Evolutionary conservation across 1,284 basidiomycete species (phyloP).

Genomic region (Rhodotorula mucilaginosa): DNA sequence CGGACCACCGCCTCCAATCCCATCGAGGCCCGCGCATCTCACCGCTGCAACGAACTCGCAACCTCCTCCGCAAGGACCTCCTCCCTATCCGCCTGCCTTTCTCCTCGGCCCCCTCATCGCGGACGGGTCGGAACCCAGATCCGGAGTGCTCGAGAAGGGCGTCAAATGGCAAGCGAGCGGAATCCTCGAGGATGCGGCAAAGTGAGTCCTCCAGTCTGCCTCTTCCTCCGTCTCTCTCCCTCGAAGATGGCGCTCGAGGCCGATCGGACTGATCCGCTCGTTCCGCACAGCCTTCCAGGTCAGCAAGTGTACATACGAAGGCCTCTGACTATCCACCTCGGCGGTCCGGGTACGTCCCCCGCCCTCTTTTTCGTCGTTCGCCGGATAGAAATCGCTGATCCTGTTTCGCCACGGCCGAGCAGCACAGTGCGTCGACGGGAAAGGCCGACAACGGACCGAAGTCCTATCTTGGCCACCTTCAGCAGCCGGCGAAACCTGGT

Average conservation of each 20-base stretch:
- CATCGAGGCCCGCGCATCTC: slow-evolving; percentile 8
- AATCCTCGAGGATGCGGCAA: slow-evolving; percentile 12
- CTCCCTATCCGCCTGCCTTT: slow-evolving; percentile 6
- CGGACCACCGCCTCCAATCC: slow-evolving; percentile 3
- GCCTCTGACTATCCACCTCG: slow-evolving; percentile 17
- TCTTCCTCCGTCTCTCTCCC: background rate
- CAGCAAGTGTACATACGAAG: slow-evolving; percentile 5
- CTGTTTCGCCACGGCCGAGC: background rate
- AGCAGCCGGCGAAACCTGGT: slow-evolving; percentile 14
- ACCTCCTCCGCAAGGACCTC: slow-evolving; percentile 1
- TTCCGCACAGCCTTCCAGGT: slow-evolving; percentile 6
- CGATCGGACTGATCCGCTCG: background rate
- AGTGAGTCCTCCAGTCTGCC: slow-evolving; percentile 8
- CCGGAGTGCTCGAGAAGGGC: slow-evolving; percentile 18
- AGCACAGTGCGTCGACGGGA: slow-evolving; percentile 14
- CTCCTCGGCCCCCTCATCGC: slow-evolving; percentile 6
- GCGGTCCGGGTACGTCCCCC: slow-evolving; percentile 4
- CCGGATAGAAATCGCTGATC: background rate
- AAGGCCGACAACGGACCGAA: slow-evolving; percentile 26
- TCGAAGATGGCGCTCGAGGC: background rate
- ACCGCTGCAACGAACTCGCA: background rate
- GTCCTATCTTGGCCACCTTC: slow-evolving; percentile 30
- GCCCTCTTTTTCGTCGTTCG: background rate
- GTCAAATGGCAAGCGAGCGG: slow-evolving; percentile 36
- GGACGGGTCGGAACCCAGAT: slow-evolving; percentile 1